A percentile compares a stretch with the other conserved stretches of the same genome.
Evolutionary conservation across 2,329 filamentous ascomycete species (phyloP).

Genomic region (Cercospora janseana): DNA sequence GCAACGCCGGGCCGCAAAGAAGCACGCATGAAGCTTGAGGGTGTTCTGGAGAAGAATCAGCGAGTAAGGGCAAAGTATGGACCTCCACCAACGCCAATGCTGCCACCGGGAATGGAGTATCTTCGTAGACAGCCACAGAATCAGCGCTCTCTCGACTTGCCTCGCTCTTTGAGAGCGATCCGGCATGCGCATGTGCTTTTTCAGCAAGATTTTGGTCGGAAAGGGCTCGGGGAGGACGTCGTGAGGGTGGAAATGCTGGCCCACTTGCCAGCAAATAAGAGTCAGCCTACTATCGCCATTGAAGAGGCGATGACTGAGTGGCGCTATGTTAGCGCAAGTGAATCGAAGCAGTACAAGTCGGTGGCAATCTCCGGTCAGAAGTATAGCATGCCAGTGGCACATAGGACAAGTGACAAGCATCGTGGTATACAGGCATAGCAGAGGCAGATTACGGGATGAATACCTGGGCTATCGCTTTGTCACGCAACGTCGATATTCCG

Average conservation of each 20-base stretch:
- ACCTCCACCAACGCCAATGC: not conserved
- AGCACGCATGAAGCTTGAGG: not conserved
- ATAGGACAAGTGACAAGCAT: too few relatives aligned
- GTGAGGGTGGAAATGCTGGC: constrained; percentile 1
- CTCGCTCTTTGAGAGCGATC: not conserved
- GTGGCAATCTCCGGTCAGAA: not conserved
- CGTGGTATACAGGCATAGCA: too few relatives aligned
- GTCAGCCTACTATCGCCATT: not conserved
- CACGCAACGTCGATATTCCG: too few relatives aligned
- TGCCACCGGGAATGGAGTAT: not conserved
- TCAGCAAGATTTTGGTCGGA: not conserved
- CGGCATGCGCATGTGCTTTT: not conserved
- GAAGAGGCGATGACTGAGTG: not conserved
- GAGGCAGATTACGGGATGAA: too few relatives aligned
- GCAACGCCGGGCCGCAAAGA: not conserved
- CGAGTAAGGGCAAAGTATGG: not conserved
- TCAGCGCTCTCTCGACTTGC: not conserved
- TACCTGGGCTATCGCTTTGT: too few relatives aligned
- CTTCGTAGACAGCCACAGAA: not conserved
- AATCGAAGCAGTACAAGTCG: not conserved
- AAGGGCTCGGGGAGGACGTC: not conserved
- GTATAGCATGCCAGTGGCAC: not conserved
- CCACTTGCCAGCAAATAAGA: not conserved
- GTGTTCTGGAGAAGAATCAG: not conserved
- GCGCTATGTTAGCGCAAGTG: not conserved